Base-by-base conservation (phyloP, 1,284 basidiomycete genomes). In the Stygiomarasmius scandens region DNA sequence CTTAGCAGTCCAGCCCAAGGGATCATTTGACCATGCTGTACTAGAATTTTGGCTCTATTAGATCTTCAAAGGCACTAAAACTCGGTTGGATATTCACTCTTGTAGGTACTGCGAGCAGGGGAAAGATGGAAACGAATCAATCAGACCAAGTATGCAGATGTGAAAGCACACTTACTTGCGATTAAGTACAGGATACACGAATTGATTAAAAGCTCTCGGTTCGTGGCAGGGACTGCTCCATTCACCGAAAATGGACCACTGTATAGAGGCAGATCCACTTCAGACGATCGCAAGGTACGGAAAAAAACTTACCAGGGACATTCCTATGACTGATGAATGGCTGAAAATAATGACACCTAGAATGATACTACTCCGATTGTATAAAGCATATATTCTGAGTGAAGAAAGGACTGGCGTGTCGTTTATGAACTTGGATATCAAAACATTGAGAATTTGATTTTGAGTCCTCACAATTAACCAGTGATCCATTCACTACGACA, bases 1-100 rank as follows among this genome's bases (percentile, higher is more conserved):
- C 32, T 56, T 27, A 64, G 62, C 8, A 65, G 58, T 16, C 54
- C 59, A 20, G 55, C 58, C 64, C 64, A 64, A 14, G 62, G 47
- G 0, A 23, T 41, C 11, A 34, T 36, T 49, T 9, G 29, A 10
- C 11, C 14, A 5, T 16, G 34, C 12, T 9, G 29, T 20, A 27
- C 19, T 16, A 2, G n/a, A n/a, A n/a, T n/a, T n/a, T n/a, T n/a
- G n/a, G n/a, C n/a, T n/a, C n/a, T n/a, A n/a, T n/a, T n/a, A n/a
- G n/a, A n/a, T n/a, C n/a, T n/a, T n/a, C n/a, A n/a, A n/a, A n/a
- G n/a, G n/a, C n/a, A n/a, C n/a, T 29, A 29, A 22, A 8, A 6
- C n/a, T n/a, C n/a, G n/a, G n/a, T n/a, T n/a, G n/a, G n/a, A n/a
- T n/a, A n/a, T n/a, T n/a, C 29, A 32, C 29, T 32, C 6, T 25